Base-by-base conservation (phyloP, 176 grass and related monocot species). In the Lolium multiflorum region DNA sequence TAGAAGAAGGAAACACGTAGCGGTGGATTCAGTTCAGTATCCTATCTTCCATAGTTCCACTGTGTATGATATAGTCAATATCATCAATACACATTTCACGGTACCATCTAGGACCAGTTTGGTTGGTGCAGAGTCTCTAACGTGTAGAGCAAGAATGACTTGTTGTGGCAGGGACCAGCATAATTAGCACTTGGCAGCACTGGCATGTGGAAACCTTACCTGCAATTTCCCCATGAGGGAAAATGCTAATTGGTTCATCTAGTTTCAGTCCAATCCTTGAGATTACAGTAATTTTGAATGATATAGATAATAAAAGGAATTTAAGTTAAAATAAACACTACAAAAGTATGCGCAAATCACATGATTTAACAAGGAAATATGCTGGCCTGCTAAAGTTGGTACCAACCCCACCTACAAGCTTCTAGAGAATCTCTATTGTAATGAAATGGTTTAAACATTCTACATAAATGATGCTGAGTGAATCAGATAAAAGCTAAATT, bases 71-170 rank as follows among this genome's bases (percentile, higher is more conserved):
- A 43, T 88, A 52, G 51, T 77, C 68, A 76, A 83, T 76, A 88
- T 62, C n/a, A 84, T 84, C n/a, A 84, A 81, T 77, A 88, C 52
- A 88, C 52, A 84, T 76, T 76, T 84, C 52, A 66, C 70, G 44
- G 81, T 88, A 91, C 76, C 52, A 81, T 84, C 83, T 81, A 81
- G 82, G 71, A 68, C 85, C 88, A 71, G 81, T 77, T 54, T 88
- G 81, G 81, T 91, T 81, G 61, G 81, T 91, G 76, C 75, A 84
- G 17, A 84, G 41, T 54, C 68, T 51, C 38, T 68, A 84, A 65
- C 60, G 7, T 84, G 61, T 69, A 80, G 39, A 84, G 25, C 77
- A 91, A 81, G 85, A 91, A 87, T 91, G 39, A 28, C 43, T 67
- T 18, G 38, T 56, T 79, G 67, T 81, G 52, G 12, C 15, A 91